phyloP scores from a whole-genome alignment of 2,329 filamentous ascomycete genomes.

The Penicillium capsulatum region DNA sequence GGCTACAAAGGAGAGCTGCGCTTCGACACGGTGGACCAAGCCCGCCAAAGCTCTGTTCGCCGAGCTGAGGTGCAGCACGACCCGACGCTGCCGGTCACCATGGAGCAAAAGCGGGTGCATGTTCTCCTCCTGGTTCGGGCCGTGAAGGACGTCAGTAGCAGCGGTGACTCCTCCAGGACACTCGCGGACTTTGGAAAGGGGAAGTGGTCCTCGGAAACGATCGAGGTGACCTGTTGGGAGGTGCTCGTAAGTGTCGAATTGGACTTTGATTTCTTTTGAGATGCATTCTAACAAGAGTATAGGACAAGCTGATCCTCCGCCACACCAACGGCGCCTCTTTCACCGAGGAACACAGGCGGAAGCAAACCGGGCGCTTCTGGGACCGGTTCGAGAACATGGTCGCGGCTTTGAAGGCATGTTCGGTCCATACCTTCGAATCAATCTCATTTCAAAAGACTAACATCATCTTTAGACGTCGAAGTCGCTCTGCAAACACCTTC shows the following conservation, averaged over 20 bases:
- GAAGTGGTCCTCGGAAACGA: background rate
- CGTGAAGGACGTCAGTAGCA: too few relatives aligned
- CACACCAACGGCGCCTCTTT: background rate
- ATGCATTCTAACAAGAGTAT: background rate
- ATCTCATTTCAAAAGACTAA: too few relatives aligned
- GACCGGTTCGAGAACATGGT: background rate
- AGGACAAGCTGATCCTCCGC: background rate
- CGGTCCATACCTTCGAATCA: background rate
- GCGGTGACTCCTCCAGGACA: too few relatives aligned
- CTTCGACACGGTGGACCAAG: too few relatives aligned
- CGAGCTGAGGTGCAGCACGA: too few relatives aligned
- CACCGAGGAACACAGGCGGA: background rate
- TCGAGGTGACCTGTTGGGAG: constrained; percentile 1
- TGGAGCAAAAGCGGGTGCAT: too few relatives aligned
- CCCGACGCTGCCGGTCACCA: too few relatives aligned
- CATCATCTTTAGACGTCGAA: background rate
- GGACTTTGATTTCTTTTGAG: too few relatives aligned
- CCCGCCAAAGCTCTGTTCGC: too few relatives aligned
- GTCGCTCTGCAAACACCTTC: background rate
- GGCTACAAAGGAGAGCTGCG: too few relatives aligned
- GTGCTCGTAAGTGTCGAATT: background rate
- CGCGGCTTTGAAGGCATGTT: background rate
- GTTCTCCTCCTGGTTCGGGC: too few relatives aligned
- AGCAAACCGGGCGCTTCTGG: background rate
- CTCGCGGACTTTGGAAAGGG: too few relatives aligned